Evolutionary conservation across 2,329 filamentous ascomycete species (phyloP), one percentile per base, ranked within the genome.

Genomic region (Ophioceras dolichostomum): DNA sequence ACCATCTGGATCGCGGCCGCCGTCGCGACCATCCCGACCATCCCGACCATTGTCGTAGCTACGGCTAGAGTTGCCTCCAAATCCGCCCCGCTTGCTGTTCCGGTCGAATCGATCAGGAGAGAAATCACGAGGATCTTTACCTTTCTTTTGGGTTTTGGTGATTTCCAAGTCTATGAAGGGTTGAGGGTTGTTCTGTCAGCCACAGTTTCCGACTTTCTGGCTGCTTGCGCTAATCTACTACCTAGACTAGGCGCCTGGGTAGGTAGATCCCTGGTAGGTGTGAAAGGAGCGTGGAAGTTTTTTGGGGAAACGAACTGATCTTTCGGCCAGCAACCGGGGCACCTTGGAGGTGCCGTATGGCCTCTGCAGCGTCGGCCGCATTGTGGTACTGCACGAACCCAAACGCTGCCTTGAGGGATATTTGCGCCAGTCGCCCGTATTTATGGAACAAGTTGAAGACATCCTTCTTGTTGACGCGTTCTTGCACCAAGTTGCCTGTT

Each of bases 311-410:
- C n/a, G n/a, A n/a, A n/a, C n/a, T n/a, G n/a, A n/a, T n/a, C n/a
- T n/a, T n/a, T n/a, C n/a, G n/a, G n/a, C n/a, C n/a, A n/a, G n/a
- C n/a, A n/a, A n/a, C n/a, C n/a, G n/a, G n/a, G n/a, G n/a, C n/a
- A 9, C 84, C 86, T 58, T 96, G 85, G 43, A 95, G 77, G 26
- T 70, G 70, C 26, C 82, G 68, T 48, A 96, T 70, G 4, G 89
- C 89, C 32, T 69, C 67, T 39, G 73, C 67, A 45, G 87, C 94
- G 51, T 89, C 80, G 3, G 72, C 67, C 4, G 78, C 64, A 21
- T 85, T 79, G 46, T 94, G 71, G 47, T 93, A 98, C 55, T 96
- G 91, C 26, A 96, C 87, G 54, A 96, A 98, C 2, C 91, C 91
- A 58, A 94, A 96, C 2, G 88, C 88, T 46, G 91, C 87, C 58